These are phyloP conservation scores for Trichoderma citrinoviride DNA, from an alignment of 2,329 filamentous ascomycete genomes.

Conservation along the genomic window DNA sequence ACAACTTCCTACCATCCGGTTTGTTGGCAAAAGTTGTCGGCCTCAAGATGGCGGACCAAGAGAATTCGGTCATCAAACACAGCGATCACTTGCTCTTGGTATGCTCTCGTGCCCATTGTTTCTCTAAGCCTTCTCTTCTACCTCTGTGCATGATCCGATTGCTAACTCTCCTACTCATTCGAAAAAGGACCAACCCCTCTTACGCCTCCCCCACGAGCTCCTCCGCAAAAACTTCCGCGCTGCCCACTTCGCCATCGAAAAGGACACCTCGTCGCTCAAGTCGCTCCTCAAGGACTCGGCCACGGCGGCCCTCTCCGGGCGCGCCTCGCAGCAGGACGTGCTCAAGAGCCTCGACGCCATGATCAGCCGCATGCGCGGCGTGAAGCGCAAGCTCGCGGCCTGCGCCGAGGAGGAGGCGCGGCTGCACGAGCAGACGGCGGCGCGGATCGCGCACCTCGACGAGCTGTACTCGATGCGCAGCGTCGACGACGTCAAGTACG, in stretches of 20 bases:
- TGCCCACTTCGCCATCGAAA: constrained; percentile 73
- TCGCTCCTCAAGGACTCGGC: constrained; percentile 61
- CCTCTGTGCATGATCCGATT: neutral
- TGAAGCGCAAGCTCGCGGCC: constrained; percentile 81
- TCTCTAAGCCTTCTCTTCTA: neutral
- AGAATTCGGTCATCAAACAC: constrained; percentile 67
- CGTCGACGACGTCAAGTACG: constrained; percentile 89
- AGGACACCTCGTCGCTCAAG: constrained; percentile 62
- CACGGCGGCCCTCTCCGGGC: constrained; percentile 63
- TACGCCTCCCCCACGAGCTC: constrained; percentile 89
- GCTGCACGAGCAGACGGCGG: constrained; percentile 71
- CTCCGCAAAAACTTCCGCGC: constrained; percentile 92
- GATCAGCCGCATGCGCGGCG: constrained; percentile 76
- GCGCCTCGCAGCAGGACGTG: constrained; percentile 65
- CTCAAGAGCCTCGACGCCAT: constrained; percentile 80
- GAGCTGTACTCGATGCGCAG: constrained; percentile 76
- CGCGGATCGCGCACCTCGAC: constrained; percentile 76
- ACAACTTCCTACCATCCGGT: too few species aligned
- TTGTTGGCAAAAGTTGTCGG: too few species aligned
- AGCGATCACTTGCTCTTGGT: constrained; percentile 74
- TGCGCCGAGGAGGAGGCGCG: constrained; percentile 76
- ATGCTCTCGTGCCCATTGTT: constrained; percentile 20
- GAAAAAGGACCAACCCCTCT: constrained; percentile 86
- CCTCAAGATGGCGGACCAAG: constrained; percentile 54
- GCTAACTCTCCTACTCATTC: neutral